Evolutionary conservation across 805 yeast genomes (phyloP).

Genomic region (Nakazawaea sp.): DNA sequence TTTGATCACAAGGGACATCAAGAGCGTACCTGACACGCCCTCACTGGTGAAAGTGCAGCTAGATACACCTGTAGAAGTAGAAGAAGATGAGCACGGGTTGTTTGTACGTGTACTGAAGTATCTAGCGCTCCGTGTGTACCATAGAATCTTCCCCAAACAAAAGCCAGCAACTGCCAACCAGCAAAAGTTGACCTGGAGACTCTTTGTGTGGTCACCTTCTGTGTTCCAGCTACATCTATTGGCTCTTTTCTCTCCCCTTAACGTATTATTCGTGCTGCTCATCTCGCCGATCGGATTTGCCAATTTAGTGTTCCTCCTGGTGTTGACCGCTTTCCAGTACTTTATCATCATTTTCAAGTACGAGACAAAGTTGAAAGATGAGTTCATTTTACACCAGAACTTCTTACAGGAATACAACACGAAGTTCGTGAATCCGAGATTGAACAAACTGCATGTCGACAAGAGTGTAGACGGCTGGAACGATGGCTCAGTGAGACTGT

Average conservation of each 20-base stretch:
- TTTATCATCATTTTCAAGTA: constrained; percentile 36
- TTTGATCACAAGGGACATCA: constrained; percentile 8
- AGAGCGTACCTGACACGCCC: constrained; percentile 7
- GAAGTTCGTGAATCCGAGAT: constrained; percentile 55
- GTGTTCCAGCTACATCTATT: constrained; percentile 45
- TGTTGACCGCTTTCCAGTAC: constrained; percentile 31
- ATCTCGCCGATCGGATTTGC: constrained; percentile 14
- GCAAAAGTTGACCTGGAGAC: constrained; percentile 31
- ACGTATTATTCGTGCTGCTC: constrained; percentile 30
- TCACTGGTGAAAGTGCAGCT: constrained; percentile 8
- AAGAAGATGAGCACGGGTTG: neutral
- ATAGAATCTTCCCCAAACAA: constrained; percentile 3
- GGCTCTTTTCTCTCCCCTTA: constrained; percentile 54
- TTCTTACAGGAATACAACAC: constrained; percentile 55
- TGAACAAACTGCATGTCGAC: constrained; percentile 46
- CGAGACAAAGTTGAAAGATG: constrained; percentile 45
- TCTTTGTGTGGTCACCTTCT: constrained; percentile 64
- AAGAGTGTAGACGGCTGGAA: constrained; percentile 50
- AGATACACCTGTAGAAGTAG: constrained; percentile 4
- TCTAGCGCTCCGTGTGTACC: neutral
- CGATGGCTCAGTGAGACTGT: constrained; percentile 4
- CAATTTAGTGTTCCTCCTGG: constrained; percentile 22
- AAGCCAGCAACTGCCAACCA: neutral
- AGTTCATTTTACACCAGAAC: constrained; percentile 52
- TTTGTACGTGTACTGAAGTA: neutral